Base-by-base conservation (phyloP, 768 basidiomycete genomes). In the Rhodosporidiobolus odoratus region DNA sequence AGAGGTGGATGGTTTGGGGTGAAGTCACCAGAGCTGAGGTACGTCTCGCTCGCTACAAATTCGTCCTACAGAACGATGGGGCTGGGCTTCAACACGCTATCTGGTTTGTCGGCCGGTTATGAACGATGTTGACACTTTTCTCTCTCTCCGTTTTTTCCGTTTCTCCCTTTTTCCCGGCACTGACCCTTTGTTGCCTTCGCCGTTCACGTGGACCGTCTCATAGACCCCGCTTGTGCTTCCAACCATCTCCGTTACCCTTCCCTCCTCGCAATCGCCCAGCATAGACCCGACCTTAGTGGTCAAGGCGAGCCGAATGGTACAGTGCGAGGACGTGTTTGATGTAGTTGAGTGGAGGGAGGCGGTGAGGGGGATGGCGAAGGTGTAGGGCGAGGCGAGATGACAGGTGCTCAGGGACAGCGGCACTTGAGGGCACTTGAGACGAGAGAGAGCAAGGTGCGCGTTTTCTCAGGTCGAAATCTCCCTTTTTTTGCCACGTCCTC, bases 321-420 rank as follows among this genome's bases (percentile, higher is more conserved):
- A 30, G 43, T 64, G 53, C 43, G 63, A 64, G 25, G 63, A 56
- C n/a, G n/a, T n/a, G 40, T 41, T 64, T 12, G 53, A 56, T 10
- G 38, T 64, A 54, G 40, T 43, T 32, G 21, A 35, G 25, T 64
- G 63, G 63, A 32, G 63, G 30, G 54, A 32, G 53, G 53, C 23
- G 1, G 53, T 64, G 12, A 34, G 16, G 41, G 53, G 21, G 0
- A 38, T 45, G 40, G 15, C 27, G 37, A 34, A 30, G 52, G 27
- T 50, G 48, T 9, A 8, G 48, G n/a, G n/a, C n/a, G n/a, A n/a
- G n/a, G n/a, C n/a, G n/a, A n/a, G n/a, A n/a, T n/a, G n/a, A n/a
- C n/a, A n/a, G n/a, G n/a, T n/a, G n/a, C n/a, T n/a, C n/a, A n/a
- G n/a, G n/a, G n/a, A n/a, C n/a, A n/a, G n/a, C n/a, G n/a, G n/a